Conservation (phyloP, 495 filamentous ascomycete genomes). For the Neurospora intermedia region DNA sequence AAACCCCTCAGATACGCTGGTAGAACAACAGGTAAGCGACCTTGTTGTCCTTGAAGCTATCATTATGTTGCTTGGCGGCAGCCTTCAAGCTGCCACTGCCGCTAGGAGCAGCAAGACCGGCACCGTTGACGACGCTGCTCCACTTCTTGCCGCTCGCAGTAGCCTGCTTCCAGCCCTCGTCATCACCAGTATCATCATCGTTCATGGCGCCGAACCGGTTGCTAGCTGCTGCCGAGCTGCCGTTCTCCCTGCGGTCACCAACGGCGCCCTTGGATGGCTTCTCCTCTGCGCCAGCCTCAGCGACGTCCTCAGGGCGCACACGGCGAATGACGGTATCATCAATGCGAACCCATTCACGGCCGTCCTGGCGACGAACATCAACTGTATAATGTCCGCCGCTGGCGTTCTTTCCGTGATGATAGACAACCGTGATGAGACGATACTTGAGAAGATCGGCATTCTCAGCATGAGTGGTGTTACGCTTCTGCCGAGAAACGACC, state of each 20-base stretch:
- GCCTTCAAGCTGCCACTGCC: conserved; percentile 37
- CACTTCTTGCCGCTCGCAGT: conserved; percentile 58
- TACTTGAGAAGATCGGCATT: conserved; percentile 63
- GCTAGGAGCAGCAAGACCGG: conserved; percentile 26
- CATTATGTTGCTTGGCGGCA: conserved; percentile 48
- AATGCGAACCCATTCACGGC: conserved; percentile 86
- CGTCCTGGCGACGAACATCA: conserved; percentile 88
- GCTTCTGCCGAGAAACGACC: conserved; percentile 68
- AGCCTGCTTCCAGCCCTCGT: conserved; percentile 82
- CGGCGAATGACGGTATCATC: conserved; percentile 89
- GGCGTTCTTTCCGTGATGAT: conserved; percentile 94
- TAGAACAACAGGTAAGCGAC: conserved; percentile 96
- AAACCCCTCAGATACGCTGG: conserved; percentile 49
- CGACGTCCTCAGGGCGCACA: conserved; percentile 81
- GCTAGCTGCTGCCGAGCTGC: conserved; percentile 10
- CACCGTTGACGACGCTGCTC: conserved; percentile 53
- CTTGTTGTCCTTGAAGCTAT: conserved; percentile 79
- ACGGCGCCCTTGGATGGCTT: conserved; percentile 54
- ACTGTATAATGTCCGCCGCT: conserved; percentile 95
- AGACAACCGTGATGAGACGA: conserved; percentile 80
- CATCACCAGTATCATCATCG: conserved; percentile 56
- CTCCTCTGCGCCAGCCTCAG: conserved; percentile 72
- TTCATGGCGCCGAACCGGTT: conserved; percentile 63
- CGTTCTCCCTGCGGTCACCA: conserved; percentile 29
- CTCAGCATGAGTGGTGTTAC: conserved; percentile 50